Evolutionary conservation across 495 filamentous ascomycete species (phyloP), one percentile per base, ranked within the genome.

Genomic region (Entonaema liquescens): DNA sequence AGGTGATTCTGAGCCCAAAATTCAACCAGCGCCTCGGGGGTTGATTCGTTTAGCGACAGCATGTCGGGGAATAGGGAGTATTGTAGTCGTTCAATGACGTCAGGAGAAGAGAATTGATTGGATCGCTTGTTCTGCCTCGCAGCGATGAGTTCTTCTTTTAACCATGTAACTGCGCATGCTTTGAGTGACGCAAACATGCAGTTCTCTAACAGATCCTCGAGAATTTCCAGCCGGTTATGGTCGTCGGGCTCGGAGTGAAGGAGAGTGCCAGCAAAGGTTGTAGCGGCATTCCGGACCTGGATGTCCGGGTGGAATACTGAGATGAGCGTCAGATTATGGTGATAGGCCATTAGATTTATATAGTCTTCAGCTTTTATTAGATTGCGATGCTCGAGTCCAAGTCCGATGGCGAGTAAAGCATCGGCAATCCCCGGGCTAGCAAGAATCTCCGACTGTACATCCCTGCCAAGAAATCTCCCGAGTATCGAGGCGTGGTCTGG

Each of bases 161-260:
- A 80, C 92, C 96, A 98, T 25, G 87, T 86, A 11, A 98, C 86
- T 0, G 94, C 94, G 59, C 88, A 89, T 13, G 91, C 93, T 70
- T 93, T 93, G 49, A 95, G 85, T 2, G 91, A 86, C 25, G 92
- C 86, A 74, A 89, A 92, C 5, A 90, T 89, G 70, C 90, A 92
- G 67, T 97, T 88, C 77, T 95, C 90, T 28, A 98, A 83, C 3
- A 95, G 90, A 52, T 92, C 89, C 47, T 88, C 85, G 11, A 98
- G 90, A 63, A 97, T 91, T 4, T 89, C 86, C 42, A 96, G 85
- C 1, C 93, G 86, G 29, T 88, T 84, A 0, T 86, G 77, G 47
- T 91, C 86, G 1, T 89, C 87, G 1, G 94, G 93, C 72, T 98
- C 89, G 21, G 87, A 85, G 77, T 93, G 92, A 1, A 98, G 83